Base-by-base conservation (phyloP, 805 yeast species). In the Pichia nanzhaoensis region DNA sequence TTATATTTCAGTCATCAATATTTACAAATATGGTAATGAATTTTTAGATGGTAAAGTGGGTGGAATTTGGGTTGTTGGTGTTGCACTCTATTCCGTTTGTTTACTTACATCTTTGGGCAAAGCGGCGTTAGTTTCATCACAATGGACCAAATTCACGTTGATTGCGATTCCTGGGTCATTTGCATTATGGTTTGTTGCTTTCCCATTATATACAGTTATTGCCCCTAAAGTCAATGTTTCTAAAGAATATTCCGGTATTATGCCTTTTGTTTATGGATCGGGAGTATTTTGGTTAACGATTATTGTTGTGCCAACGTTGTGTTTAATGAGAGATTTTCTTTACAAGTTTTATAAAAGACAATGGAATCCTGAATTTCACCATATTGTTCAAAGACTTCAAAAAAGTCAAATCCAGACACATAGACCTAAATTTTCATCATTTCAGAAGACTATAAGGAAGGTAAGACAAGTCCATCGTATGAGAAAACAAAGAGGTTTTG, bases 401-500 rank as follows among this genome's bases (percentile, higher is more conserved):
- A 93, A 93, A 67, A 89, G 82, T 65, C 90, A 91, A 57, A 85
- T 89, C 50, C 91, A 85, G 50, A 96, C 91, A 61, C 85, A 85
- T 63, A 76, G 95, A 52, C 99, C 99, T n/a, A 79, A 96, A 55
- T 80, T 90, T 76, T 95, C 89, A 55, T 95, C 90, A 52, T 93
- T 93, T 73, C 99, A 93, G 65, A 89, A 84, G 63, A 97, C 98
- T 5, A 93, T 93, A 46, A 76, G 98, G 59, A 93, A 89, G 60
- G 98, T 93, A 20, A 82, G 99, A 65, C 99, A 95, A 65, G 98
- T 93, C 33, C 96, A 91, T 64, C 77, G 99, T 64, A 91, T 93
- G 86, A 85, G 95, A 62, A 93, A 93, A 59, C 99, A 93, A 67
- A 81, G 98, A 66, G 99, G 99, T 5, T 93, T 87, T 71, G 99